Evolutionary conservation across 345 rosid genomes (phyloP).

Genomic region (Adansonia digitata): DNA sequence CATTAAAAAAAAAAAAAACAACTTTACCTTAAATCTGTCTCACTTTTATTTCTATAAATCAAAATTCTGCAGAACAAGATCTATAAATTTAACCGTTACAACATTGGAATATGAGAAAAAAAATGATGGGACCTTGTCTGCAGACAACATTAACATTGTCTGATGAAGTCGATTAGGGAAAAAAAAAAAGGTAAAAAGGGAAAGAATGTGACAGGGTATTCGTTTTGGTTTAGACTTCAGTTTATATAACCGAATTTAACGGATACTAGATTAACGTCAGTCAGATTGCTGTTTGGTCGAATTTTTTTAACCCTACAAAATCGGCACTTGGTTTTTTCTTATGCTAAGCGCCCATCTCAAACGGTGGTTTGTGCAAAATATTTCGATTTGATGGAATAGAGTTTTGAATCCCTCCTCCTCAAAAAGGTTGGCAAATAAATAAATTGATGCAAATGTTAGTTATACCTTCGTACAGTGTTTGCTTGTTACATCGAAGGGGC

Average conservation of each 20-base stretch:
- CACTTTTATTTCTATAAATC: not conserved
- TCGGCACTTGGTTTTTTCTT: no score
- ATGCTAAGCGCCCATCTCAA: no score
- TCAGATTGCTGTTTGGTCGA: not conserved
- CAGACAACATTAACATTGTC: not conserved
- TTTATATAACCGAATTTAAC: not conserved
- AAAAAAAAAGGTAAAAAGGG: no score
- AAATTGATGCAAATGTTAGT: not conserved
- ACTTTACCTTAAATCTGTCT: no score
- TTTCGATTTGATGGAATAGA: no score
- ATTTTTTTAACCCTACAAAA: no score
- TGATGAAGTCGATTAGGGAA: not conserved
- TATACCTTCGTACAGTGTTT: not conserved
- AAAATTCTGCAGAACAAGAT: slow-evolving; percentile 1
- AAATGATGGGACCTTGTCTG: not conserved
- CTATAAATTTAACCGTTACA: not conserved
- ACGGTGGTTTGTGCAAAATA: no score
- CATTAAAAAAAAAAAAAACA: slow-evolving; percentile 10
- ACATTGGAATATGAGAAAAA: not conserved
- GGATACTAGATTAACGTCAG: not conserved
- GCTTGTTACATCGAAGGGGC: not conserved
- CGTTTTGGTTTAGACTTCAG: not conserved
- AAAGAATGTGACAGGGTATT: not conserved
- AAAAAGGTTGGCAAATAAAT: no score
- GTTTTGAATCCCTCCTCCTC: no score